Evolutionary conservation across 2,329 filamentous ascomycete genomes (phyloP), one percentile per base, ranked within the genome.

Genomic region (Fusarium newnesense): DNA sequence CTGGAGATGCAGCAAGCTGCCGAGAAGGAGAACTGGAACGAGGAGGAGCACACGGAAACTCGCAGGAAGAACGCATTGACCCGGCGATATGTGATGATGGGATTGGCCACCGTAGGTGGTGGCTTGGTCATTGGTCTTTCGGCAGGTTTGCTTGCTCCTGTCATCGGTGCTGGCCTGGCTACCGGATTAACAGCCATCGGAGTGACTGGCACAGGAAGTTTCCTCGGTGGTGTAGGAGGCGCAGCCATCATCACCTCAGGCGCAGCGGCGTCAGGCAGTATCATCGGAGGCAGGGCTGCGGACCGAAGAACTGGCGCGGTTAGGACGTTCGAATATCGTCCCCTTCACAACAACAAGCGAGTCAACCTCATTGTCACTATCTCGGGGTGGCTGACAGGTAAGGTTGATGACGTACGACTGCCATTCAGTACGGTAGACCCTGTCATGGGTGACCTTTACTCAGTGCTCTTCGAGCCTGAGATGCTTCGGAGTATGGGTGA

Each of bases 401-500:
- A 97, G 80, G 92, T 97, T 60, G 96, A 99, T 83, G 96, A 99
- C 81, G 95, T 99, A 56, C 93, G 96, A 68, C 84, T 99, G 78
- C 96, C 96, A 12, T 99, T 93, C 83, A 98, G 95, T 84, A 99
- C 97, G 0, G 93, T 99, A 11, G 95, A 99, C 81, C 94, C 97
- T 2, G 90, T 98, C 72, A 99, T 99, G 96, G 96, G 96, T 18
- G 96, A 99, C 80, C 91, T 99, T 21, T 99, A 99, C 84, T 98
- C 96, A 2, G 92, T 99, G 16, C 86, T 97, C 66, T 99, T 96
- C 95, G 96, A 99, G 82, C 97, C 96, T 7, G 96, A 99, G 80
- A 97, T 99, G 95, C 88, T 99, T 79, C 92, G 91, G 76, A 97
- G 94, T 82, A 99, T 98, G 92, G 96, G 96, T 89, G 94, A 96